Conservation (phyloP, 495 filamentous ascomycete species). For the Penicillium canariense region DNA sequence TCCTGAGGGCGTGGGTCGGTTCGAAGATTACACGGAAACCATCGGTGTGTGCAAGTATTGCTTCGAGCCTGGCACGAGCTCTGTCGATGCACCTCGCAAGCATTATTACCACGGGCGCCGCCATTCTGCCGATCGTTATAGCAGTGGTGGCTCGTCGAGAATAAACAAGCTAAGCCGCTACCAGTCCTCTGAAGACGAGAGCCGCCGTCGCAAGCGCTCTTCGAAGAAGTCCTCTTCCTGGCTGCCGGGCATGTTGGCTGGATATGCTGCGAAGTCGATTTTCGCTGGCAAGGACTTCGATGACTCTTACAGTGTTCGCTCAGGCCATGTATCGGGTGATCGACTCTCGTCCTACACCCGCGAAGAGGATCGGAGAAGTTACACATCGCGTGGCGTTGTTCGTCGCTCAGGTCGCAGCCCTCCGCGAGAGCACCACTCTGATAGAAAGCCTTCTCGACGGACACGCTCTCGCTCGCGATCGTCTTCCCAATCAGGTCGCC, state of each 20-base stretch:
- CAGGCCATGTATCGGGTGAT: conserved; percentile 40
- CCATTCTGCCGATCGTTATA: conserved; percentile 44
- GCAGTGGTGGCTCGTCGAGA: conserved; percentile 39
- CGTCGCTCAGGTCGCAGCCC: conserved; percentile 34
- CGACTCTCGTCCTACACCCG: conserved; percentile 33
- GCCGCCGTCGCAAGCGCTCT: conserved; percentile 43
- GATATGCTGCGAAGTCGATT: conserved; percentile 55
- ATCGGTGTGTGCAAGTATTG: conserved; percentile 69
- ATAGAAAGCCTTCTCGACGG: conserved; percentile 24
- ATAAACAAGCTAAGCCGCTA: conserved; percentile 60
- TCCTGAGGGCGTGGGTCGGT: conserved; percentile 63
- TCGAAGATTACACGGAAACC: conserved; percentile 71
- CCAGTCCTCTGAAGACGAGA: conserved; percentile 53
- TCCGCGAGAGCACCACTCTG: conserved; percentile 30
- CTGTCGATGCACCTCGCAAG: conserved; percentile 61
- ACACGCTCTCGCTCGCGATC: conserved; percentile 49
- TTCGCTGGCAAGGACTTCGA: conserved; percentile 54
- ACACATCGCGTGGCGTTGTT: conserved; percentile 43
- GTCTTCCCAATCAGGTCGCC: conserved; percentile 35
- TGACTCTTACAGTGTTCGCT: conserved; percentile 57
- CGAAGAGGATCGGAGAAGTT: conserved; percentile 43
- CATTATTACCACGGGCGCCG: conserved; percentile 55
- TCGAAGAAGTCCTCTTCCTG: conserved; percentile 43
- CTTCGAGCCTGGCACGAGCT: conserved; percentile 61
- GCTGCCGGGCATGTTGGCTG: conserved; percentile 53